Percentiles rank a stretch among this genome's conserved stretches.
Conservation (phyloP, 108 stramenopile species). For the Discostella stelligeroides region DNA sequence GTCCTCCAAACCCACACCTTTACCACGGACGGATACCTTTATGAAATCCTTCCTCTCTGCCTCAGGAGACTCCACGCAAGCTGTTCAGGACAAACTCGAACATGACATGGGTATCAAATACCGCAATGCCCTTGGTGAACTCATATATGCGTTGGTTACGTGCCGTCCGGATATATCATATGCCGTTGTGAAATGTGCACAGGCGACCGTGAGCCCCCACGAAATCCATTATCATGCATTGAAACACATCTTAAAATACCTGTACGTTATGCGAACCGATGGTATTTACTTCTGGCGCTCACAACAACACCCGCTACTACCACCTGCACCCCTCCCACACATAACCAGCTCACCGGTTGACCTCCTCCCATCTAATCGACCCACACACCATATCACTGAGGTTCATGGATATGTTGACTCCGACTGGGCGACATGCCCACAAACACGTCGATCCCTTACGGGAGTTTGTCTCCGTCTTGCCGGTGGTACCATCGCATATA, state of each 20-base stretch:
- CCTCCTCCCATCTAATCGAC: neutral
- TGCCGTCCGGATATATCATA: too few relatives aligned
- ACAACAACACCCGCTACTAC: neutral
- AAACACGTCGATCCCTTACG: conserved; percentile 28
- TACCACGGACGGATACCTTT: neutral
- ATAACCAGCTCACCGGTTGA: neutral
- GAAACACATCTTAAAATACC: conserved; percentile 4
- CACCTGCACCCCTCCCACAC: conserved; percentile 10
- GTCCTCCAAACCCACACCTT: neutral
- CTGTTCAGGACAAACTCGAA: conserved; percentile 10
- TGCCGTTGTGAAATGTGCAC: conserved; percentile 10
- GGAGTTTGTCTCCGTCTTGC: too few relatives aligned
- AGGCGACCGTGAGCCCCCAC: neutral
- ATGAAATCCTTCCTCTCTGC: neutral
- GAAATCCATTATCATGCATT: conserved; percentile 7
- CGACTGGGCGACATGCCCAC: conserved; percentile 35
- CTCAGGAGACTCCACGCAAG: conserved; percentile 1
- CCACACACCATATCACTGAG: neutral
- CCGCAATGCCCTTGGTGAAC: too few relatives aligned
- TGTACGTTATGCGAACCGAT: conserved; percentile 6
- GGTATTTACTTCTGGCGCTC: conserved; percentile 36
- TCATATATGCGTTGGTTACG: conserved; percentile 41
- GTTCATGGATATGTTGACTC: conserved; percentile 27
- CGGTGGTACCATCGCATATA: too few relatives aligned
- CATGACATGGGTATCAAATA: conserved; percentile 32